Base-by-base conservation (phyloP, 148 eudicot species). In the Vaccinium vitisidaea region DNA sequence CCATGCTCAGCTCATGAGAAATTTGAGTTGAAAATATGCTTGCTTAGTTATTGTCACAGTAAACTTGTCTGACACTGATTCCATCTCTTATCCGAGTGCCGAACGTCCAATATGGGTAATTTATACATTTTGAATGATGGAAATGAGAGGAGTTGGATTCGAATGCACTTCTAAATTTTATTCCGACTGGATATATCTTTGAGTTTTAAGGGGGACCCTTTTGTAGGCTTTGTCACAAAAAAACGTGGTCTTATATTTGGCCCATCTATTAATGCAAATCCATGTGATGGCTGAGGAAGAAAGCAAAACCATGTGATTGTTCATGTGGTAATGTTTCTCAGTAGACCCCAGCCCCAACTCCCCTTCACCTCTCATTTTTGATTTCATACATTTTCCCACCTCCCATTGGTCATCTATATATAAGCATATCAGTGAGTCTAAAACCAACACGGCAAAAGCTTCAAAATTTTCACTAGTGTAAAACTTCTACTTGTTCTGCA, bases 261-360 rank as follows among this genome's bases (percentile, higher is more conserved):
- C 78, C 53, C 5, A 14, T 30, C 9, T 3, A 32, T 79, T 5
- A 2, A 7, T 18, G 18, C 9, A 18, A 21, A 1, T 63, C 2
- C 70, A n/a, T n/a, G 70, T 63, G 70, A 10, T 63, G 13, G 8
- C 27, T 49, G 30, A 77, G 18, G 1, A 48, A 70, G 49, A 23
- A 56, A 21, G 8, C 82, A 80, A 49, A 80, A 21, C 82, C 82
- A 80, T 80, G 53, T 80, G 83, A 80, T 80, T 2, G 27, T 8
- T 80, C 67, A 80, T 32, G 49, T 19, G 46, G 4, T 0, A 18
- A 54, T 83, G 80, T 83, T 83, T 30, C 30, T 15, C 48, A 36
- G 46, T 79, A n/a, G 82, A 79, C 27, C 82, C 69, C 56, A 63
- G 32, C 5, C 23, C 2, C 25, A 54, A 53, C 13, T 5, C 7